Conservation (phyloP, 2,329 filamentous ascomycete species). For the Lecanoromycetidae sp. region DNA sequence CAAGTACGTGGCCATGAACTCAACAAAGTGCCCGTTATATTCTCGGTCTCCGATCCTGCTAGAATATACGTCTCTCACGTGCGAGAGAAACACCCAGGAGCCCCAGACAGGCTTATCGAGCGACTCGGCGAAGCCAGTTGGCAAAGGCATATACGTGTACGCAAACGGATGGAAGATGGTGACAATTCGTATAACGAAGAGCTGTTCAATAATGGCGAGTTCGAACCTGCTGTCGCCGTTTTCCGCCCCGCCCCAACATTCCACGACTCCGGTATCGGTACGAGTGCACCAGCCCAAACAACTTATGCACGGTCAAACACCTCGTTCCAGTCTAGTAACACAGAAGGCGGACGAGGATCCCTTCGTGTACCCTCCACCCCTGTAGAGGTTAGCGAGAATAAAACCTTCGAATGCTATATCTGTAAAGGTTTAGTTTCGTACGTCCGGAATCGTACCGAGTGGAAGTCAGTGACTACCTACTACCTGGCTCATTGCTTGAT, state of each 20-base stretch:
- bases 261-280: constrained; percentile 19
- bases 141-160: constrained; percentile 3
- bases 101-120: constrained; percentile 9
- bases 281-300: constrained; percentile 11
- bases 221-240: background rate
- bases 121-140: constrained; percentile 18
- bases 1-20: background rate
- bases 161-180: background rate
- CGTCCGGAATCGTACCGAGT: constrained; percentile 16
- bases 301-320: constrained; percentile 17
- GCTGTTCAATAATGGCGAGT: no score
- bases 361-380: constrained; percentile 16
- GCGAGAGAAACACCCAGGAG: constrained; percentile 10
- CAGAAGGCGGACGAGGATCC: background rate
- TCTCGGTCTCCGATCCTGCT: constrained; percentile 13
- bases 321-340: constrained; percentile 18
- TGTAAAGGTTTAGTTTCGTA: constrained; percentile 7
- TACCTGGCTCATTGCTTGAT: background rate
- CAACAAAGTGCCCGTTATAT: background rate
- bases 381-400: constrained; percentile 3
- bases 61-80: constrained; percentile 10
- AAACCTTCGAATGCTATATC: constrained; percentile 17
- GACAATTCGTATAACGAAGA: background rate
- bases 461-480: constrained; percentile 2
- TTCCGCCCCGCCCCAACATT: constrained; percentile 15